Evolutionary conservation across 1,284 basidiomycete genomes (phyloP).

Genomic region (Apiotrichum siamense): DNA sequence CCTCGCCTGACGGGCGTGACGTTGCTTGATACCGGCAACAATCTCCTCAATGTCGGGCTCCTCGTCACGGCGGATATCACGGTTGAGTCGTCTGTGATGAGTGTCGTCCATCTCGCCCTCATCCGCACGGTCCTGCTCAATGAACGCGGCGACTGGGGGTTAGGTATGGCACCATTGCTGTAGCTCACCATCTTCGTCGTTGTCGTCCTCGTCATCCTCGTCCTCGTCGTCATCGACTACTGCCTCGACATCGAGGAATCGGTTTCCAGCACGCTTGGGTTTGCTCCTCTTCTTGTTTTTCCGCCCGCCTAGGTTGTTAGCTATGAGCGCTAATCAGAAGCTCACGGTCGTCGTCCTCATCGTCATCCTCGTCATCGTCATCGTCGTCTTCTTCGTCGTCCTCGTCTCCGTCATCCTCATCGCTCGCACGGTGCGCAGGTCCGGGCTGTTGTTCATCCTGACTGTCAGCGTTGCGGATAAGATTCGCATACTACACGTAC

Average conservation of each 20-base stretch:
- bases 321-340: conserved; percentile 1
- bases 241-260: conserved; percentile 92
- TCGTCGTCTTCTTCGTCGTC: conserved; percentile 35
- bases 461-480: not conserved
- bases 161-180: not conserved
- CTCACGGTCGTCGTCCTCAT: conserved; percentile 43
- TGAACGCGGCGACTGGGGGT: conserved; percentile 59
- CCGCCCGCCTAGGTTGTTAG: conserved; percentile 2
- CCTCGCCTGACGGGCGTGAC: conserved; percentile 64
- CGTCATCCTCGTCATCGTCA: conserved; percentile 27
- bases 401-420: conserved; percentile 43
- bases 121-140: conserved; percentile 60
- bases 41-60: conserved; percentile 81
- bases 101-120: conserved; percentile 58
- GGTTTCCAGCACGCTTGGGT: conserved; percentile 52
- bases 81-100: conserved; percentile 73
- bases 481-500: conserved; percentile 9
- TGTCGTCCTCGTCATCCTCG: conserved; percentile 86
- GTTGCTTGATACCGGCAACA: conserved; percentile 74
- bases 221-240: conserved; percentile 92
- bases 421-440: conserved; percentile 9
- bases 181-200: conserved; percentile 59
- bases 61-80: conserved; percentile 66
- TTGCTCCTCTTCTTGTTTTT: conserved; percentile 49
- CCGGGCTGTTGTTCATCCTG: not conserved